These are phyloP conservation scores for Daedaleopsis nitida DNA, from an alignment of 768 basidiomycete species.

Conservation along the genomic window DNA sequence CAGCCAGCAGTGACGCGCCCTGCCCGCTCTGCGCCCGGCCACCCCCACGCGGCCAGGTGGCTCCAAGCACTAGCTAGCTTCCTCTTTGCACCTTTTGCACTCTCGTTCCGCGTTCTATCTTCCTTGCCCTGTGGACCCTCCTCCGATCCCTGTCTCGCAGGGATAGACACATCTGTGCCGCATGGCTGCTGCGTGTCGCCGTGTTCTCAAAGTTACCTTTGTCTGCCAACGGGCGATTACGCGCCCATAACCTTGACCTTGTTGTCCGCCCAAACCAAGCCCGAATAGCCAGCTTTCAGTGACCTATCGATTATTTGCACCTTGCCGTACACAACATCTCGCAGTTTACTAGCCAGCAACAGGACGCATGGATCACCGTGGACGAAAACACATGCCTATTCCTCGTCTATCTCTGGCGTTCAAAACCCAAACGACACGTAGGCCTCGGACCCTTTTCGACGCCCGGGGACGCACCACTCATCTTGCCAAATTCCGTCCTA, in stretches of 20 bases:
- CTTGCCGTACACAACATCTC: too few species aligned
- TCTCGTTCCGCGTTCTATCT: not conserved
- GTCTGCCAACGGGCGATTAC: not conserved
- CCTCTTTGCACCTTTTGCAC: not conserved
- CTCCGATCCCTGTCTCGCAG: not conserved
- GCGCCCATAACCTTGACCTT: not conserved
- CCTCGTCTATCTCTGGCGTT: not conserved
- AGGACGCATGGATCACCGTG: too few species aligned
- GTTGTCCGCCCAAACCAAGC: not conserved
- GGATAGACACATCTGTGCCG: not conserved
- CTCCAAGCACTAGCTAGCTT: not conserved
- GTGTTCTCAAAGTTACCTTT: not conserved
- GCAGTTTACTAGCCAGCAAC: too few species aligned
- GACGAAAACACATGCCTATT: not conserved
- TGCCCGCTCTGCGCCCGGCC: not conserved
- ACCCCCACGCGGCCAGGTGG: constrained; percentile 17
- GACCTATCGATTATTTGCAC: too few species aligned
- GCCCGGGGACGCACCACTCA: not conserved
- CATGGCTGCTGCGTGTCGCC: not conserved
- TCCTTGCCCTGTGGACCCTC: not conserved
- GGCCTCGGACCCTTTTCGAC: not conserved
- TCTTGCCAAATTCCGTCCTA: not conserved
- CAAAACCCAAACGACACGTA: not conserved
- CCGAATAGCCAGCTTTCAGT: not conserved
- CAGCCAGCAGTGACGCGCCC: not conserved